Conservation (phyloP, 2,329 filamentous ascomycete species). For the Ophiostoma montium region DNA sequence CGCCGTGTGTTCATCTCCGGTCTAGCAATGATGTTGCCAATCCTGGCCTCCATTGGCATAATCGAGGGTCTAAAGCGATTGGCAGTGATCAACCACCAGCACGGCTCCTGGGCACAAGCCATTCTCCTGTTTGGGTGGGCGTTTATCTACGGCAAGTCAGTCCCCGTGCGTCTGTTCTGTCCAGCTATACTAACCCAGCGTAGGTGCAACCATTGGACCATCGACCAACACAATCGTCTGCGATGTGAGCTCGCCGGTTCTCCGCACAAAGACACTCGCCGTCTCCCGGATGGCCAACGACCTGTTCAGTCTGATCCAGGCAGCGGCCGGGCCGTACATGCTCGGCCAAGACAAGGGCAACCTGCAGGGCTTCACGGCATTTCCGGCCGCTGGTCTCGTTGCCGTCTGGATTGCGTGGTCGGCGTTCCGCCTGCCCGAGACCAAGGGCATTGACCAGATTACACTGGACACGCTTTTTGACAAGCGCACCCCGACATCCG, state of each 20-base stretch:
- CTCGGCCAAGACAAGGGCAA: constrained; percentile 11
- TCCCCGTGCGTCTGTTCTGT: not conserved
- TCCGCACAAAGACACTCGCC: constrained; percentile 14
- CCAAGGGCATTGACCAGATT: constrained; percentile 12
- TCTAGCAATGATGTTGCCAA: constrained; percentile 21
- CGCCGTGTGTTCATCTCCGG: constrained; percentile 26
- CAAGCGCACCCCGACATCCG: constrained; percentile 4
- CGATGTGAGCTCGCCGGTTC: constrained; percentile 9
- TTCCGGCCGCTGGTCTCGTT: constrained; percentile 8
- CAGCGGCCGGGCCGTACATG: constrained; percentile 14
- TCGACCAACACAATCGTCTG: constrained; percentile 14
- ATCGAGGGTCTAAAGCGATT: constrained; percentile 25
- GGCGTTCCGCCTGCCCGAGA: constrained; percentile 11
- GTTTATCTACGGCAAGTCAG: constrained; percentile 10
- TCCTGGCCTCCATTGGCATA: constrained; percentile 29
- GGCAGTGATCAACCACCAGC: constrained; percentile 14
- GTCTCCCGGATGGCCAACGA: constrained; percentile 12
- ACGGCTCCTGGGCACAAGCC: constrained; percentile 25
- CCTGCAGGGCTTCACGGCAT: constrained; percentile 11
- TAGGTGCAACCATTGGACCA: constrained; percentile 11
- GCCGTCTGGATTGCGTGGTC: constrained; percentile 11
- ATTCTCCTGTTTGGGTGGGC: constrained; percentile 30
- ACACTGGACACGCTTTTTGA: constrained; percentile 13
- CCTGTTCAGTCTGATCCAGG: constrained; percentile 11
- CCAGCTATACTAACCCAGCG: too few species aligned